Evolutionary conservation across 495 filamentous ascomycete genomes (phyloP).

Genomic region (Penicillium samsonianum): DNA sequence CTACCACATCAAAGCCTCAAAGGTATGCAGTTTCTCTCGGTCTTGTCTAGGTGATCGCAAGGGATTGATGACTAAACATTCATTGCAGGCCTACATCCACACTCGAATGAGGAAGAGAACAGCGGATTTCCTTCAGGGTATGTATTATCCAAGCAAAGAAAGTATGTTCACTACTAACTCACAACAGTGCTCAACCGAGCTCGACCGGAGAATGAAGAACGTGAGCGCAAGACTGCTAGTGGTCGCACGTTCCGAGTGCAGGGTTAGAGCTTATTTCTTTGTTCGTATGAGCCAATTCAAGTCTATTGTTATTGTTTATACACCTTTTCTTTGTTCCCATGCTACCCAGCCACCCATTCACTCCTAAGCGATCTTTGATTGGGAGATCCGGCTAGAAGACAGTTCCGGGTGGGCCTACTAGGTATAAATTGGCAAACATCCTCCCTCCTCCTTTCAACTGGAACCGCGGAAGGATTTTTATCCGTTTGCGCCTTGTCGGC

Average conservation of each 20-base stretch:
- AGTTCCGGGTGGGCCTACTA: too few relatives aligned
- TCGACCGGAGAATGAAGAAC: slow-evolving; percentile 91
- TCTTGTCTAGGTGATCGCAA: background rate
- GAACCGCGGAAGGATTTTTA: too few relatives aligned
- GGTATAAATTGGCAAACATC: too few relatives aligned
- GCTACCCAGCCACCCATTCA: background rate
- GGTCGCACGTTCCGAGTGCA: slow-evolving; percentile 89
- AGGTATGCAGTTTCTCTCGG: slow-evolving; percentile 49
- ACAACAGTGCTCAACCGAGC: slow-evolving; percentile 80
- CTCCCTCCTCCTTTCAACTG: too few relatives aligned
- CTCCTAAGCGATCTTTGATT: too few relatives aligned
- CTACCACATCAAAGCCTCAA: slow-evolving; percentile 99
- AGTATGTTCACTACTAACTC: slow-evolving; percentile 29
- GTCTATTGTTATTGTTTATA: slow-evolving; percentile 5
- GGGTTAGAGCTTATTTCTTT: slow-evolving; percentile 34
- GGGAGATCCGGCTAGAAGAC: too few relatives aligned
- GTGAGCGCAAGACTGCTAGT: slow-evolving; percentile 96
- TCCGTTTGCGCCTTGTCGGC: too few relatives aligned
- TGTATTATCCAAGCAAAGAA: slow-evolving; percentile 18
- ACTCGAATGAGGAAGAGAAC: slow-evolving; percentile 95
- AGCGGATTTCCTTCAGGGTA: slow-evolving; percentile 96
- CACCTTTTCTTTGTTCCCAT: slow-evolving; percentile 1
- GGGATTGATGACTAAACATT: slow-evolving; percentile 11
- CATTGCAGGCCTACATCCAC: slow-evolving; percentile 85
- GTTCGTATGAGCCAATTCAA: slow-evolving; percentile 27